Base-by-base conservation (phyloP, 2,329 filamentous ascomycete species). In the Epichloe sp. region DNA sequence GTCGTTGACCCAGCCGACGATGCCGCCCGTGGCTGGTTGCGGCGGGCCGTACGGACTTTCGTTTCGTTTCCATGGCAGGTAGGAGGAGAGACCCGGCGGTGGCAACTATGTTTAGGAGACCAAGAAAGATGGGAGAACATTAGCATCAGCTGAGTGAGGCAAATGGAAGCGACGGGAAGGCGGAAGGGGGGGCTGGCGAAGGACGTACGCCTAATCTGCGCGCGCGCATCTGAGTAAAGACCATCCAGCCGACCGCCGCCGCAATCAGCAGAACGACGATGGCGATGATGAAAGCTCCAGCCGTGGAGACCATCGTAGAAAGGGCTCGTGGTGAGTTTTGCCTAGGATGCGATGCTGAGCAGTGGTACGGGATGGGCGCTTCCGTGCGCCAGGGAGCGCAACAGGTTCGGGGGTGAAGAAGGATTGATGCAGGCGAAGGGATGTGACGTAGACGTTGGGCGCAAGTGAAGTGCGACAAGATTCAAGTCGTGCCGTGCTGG, bases 1-100 rank as follows among this genome's bases (percentile, higher is more conserved):
- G 63, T 84, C 78, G 61, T 78, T 80, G 67, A 93, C 63, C 86
- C 86, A 93, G 63, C 83, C 85, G 54, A 78, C 65, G 53, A 89
- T 68, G 58, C 86, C 85, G 57, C 79, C 75, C 7, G 78, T 62
- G 55, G 81, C 67, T 58, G 82, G 63, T 65, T 76, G 58, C 60
- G 79, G 69, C 64, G 78, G 67, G 31, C 71, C 72, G 62, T 75
- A 76, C 3, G 71, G 62, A 36, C 66, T 64, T 15, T 73, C 68
- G 51, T 71, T 66, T 56, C 71, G 69, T 56, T 71, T 68, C 75
- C 90, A 91, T 49, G 86, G 87, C 62, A 89, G 80, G 67, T 84
- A 86, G 50, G 82, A 83, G 36, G 71, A 71, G 52, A 85, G 68
- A 11, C 78, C 75, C 2, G 86, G 86, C 35, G 83, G 79, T 4